Base-by-base conservation (phyloP, 371 early-diverging fungal species). In the Mortierella sp. region DNA sequence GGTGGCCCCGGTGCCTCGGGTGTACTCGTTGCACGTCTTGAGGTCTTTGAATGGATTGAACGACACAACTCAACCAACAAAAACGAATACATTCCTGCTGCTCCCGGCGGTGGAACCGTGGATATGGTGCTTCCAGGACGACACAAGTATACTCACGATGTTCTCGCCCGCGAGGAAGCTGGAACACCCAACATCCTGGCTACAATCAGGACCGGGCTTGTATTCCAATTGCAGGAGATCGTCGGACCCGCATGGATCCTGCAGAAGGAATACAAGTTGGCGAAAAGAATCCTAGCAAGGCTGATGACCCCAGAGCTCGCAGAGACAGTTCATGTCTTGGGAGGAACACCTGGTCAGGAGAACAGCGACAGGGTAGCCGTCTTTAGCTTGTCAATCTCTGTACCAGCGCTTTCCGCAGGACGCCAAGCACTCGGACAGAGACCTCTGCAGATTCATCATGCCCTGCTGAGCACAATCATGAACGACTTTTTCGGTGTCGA, bases 401-500 rank as follows among this genome's bases (percentile, higher is more conserved):
- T 59, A 5, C 72, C 63, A 1, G 14, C 13, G 8, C 30, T 62
- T 24, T 9, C 19, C 2, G n/a, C 13, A 19, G 52, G 19, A 24
- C 52, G 51, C 8, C 38, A 45, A 2, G 23, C 27, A 55, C 45
- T 7, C 4, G 34, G 34, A 34, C 4, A 34, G 10, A 10, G 30
- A 12, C 56, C 62, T 12, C 26, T 72, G 24, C 72, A 65, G 62
- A 66, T 72, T 38, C 72, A 72, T 10, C 61, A 66, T 53, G 65
- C 58, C 4, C 49, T 72, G n/a, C 39, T 72, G 47, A 72, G 72
- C 54, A 66, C 67, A 42, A 61, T 67, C 27, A 72, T 72, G 72
- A 72, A 66, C 31, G 72, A 67, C 38, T 72, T 72, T 28, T 72
- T 72, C 50, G 72, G 67, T 18, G 26, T 72, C 28, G 67, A 72